Conservation (phyloP, 495 filamentous ascomycete species). For the Xylaria intraflava region DNA sequence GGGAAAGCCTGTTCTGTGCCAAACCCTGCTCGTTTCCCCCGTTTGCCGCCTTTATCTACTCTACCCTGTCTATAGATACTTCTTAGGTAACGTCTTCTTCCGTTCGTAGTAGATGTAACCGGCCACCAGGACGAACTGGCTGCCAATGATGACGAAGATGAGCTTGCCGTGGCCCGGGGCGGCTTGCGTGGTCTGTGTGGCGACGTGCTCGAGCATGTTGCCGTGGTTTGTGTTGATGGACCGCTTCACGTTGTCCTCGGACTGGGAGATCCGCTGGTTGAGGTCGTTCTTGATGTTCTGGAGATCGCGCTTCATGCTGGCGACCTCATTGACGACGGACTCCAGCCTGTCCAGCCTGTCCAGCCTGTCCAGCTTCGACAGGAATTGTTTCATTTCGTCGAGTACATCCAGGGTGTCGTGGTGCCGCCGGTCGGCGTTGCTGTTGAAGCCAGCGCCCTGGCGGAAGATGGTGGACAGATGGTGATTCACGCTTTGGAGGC, state of each 20-base stretch:
- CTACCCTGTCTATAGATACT: constrained; percentile 59
- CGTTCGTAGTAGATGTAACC: constrained; percentile 78
- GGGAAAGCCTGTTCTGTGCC: too few species aligned
- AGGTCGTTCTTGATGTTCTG: constrained; percentile 45
- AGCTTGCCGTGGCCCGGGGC: constrained; percentile 65
- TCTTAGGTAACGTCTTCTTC: constrained; percentile 76
- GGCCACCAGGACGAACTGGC: constrained; percentile 63
- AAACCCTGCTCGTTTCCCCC: too few species aligned
- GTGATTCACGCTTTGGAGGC: constrained; percentile 69
- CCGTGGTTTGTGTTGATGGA: constrained; percentile 67
- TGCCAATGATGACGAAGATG: constrained; percentile 65
- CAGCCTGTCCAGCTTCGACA: constrained; percentile 35
- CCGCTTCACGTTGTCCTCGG: constrained; percentile 65
- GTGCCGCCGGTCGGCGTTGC: constrained; percentile 53
- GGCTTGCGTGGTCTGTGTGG: constrained; percentile 42
- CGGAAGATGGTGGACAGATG: constrained; percentile 63
- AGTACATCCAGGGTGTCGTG: constrained; percentile 41
- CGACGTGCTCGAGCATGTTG: constrained; percentile 53
- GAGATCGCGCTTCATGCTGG: constrained; percentile 61
- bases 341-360: constrained; percentile 36
- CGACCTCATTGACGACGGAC: constrained; percentile 44
- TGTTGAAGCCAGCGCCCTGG: constrained; percentile 46
- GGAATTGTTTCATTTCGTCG: constrained; percentile 32
- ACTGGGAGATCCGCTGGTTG: constrained; percentile 51
- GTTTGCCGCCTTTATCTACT: too few species aligned